These are phyloP conservation scores for Geotrichum australiense DNA, from an alignment of 1,139 yeast genomes.

Conservation along the genomic window DNA sequence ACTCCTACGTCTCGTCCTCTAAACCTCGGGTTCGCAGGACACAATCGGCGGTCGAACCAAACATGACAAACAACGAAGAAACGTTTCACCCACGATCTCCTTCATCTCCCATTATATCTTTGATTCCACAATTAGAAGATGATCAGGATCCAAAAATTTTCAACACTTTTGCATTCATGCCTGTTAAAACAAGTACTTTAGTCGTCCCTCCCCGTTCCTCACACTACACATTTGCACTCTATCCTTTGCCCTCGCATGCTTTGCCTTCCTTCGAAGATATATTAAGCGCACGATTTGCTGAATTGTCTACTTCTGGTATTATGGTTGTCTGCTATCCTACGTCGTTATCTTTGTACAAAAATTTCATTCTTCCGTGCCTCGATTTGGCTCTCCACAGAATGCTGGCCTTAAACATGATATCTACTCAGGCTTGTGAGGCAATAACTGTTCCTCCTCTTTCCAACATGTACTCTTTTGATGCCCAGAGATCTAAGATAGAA, in stretches of 20 bases:
- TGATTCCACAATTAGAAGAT: background rate
- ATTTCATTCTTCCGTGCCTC: slow-evolving; percentile 25
- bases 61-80: too few species aligned
- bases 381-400: slow-evolving; percentile 27
- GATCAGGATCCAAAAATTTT: slow-evolving; percentile 17
- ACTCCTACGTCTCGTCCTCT: too few species aligned
- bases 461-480: slow-evolving; percentile 19
- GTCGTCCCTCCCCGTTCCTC: slow-evolving; percentile 26
- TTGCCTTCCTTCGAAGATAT: slow-evolving; percentile 23
- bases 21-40: too few species aligned
- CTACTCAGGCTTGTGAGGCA: slow-evolving; percentile 26
- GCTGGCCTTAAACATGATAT: slow-evolving; percentile 26
- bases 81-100: slow-evolving; percentile 4
- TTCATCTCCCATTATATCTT: slow-evolving; percentile 5
- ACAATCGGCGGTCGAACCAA: too few species aligned
- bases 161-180: slow-evolving; percentile 21
- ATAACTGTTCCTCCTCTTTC: slow-evolving; percentile 24
- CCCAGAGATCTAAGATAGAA: slow-evolving; percentile 19
- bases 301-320: slow-evolving; percentile 26
- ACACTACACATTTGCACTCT: slow-evolving; percentile 24
- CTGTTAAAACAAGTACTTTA: slow-evolving; percentile 5
- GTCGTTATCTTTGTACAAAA: slow-evolving; percentile 22
- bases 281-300: slow-evolving; percentile 22
- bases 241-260: slow-evolving; percentile 27
- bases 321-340: slow-evolving; percentile 27